phyloP scores from a whole-genome alignment of 108 stramenopile species.

The Nitzschia sp. region DNA sequence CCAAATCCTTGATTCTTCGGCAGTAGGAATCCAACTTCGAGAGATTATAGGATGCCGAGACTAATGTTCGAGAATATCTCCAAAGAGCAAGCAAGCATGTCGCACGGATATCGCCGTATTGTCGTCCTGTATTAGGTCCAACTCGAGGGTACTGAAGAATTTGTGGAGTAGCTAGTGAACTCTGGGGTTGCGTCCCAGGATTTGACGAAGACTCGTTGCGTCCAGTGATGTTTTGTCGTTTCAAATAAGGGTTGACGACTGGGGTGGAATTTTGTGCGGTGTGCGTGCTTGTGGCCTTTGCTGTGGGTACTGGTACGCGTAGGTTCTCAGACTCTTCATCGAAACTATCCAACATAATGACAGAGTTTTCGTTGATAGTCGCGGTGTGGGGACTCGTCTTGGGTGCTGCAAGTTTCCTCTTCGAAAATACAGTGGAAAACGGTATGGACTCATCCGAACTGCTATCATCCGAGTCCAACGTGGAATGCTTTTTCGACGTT shows the following conservation, averaged over 20 bases:
- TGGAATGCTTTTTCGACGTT: background rate
- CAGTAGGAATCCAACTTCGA: conserved; percentile 26
- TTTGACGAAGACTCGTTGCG: background rate
- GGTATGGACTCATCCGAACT: background rate
- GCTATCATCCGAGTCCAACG: background rate
- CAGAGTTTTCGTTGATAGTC: background rate
- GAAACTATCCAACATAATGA: background rate
- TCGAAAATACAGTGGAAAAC: background rate
- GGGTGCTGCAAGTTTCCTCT: background rate
- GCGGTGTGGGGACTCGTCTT: background rate
- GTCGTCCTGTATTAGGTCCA: background rate
- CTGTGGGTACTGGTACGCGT: no score
- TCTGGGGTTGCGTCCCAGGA: no score
- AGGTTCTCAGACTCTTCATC: background rate
- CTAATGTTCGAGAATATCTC: conserved; percentile 21
- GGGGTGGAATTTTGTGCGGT: no score
- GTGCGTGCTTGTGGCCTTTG: no score
- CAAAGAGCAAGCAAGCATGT: conserved; percentile 22
- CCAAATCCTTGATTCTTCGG: conserved; percentile 17
- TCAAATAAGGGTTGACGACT: background rate
- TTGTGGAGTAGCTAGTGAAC: background rate
- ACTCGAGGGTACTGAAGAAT: conserved; percentile 8
- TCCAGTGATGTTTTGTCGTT: no score
- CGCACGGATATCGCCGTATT: conserved; percentile 19
- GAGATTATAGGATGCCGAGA: conserved; percentile 22